Base-by-base conservation (phyloP, 257 asterid species). In the Paulownia fortunei region DNA sequence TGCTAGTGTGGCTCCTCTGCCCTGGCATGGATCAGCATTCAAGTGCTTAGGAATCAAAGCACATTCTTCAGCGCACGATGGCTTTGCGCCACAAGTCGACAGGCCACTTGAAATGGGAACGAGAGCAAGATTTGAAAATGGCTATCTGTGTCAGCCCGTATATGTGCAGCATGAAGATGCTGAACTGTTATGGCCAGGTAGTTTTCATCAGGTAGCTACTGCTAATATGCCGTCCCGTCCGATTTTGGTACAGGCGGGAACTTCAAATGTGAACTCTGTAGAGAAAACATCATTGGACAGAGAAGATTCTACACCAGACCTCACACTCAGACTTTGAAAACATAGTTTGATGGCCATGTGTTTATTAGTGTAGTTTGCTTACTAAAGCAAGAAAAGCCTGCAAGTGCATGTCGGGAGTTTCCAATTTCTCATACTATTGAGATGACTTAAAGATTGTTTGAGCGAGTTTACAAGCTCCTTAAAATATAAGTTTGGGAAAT, bases 141-240 rank as follows among this genome's bases (percentile, higher is more conserved):
- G 73, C 6, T 79, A 69, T 67, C 61, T 80, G 27, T 64, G 84
- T 73, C 89, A 79, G 78, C 87, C 91, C 9, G 23, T 88, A 26
- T 88, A 54, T 72, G 47, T 85, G 83, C 88, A 76, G 69, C 80
- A 76, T 39, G 82, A 82, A 62, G 85, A 77, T 21, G 44, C 75
- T 2, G 84, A 80, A n/a, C 62, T 83, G 2, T 32, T 85, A 47
- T 90, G 95, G 95, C 92, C 91, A 9, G 90, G 95, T 1, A 88
- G 95, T 49, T 87, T 89, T 55, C 88, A 84, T 44, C 85, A 77
- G 39, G 86, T 59, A 23, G 71, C 77, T 26, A 58, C 42, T 46
- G 80, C 69, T 42, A 52, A 42, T 23, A 6, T 42, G 64, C 15
- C 58, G 39, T 56, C 82, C 70, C 82, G 51, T 62, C 74, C 83